phyloP scores from a whole-genome alignment of 2,329 filamentous ascomycete genomes.

The Shiraia bambusicola region DNA sequence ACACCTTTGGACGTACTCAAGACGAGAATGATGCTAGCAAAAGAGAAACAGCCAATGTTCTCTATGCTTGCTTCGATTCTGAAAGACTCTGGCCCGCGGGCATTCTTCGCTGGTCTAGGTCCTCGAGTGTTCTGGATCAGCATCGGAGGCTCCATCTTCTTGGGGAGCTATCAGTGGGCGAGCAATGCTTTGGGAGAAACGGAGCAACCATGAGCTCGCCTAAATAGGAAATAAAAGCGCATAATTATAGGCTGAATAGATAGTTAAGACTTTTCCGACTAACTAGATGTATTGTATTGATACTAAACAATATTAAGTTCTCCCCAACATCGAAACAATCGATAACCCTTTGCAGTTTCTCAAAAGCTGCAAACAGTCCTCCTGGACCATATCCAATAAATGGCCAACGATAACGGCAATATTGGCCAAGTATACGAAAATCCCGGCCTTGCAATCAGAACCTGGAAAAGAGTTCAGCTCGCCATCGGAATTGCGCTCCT shows the following conservation, averaged over 20 bases:
- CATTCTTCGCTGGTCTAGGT: conserved; percentile 75
- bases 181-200: conserved; percentile 68
- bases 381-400: too few relatives aligned
- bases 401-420: too few relatives aligned
- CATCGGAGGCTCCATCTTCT: conserved; percentile 87
- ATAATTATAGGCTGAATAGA: conserved; percentile 1
- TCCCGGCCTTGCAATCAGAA: too few relatives aligned
- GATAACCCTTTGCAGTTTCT: too few relatives aligned
- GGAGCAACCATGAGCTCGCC: conserved; percentile 10
- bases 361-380: too few relatives aligned
- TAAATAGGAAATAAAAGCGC: conserved; percentile 6
- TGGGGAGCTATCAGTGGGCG: conserved; percentile 90
- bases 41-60: conserved; percentile 62
- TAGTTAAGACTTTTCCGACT: background rate
- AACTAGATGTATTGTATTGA: background rate
- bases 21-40: conserved; percentile 90
- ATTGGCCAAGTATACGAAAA: too few relatives aligned
- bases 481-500: too few relatives aligned
- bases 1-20: conserved; percentile 96
- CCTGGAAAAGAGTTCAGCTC: too few relatives aligned
- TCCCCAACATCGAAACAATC: too few relatives aligned
- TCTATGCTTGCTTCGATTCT: conserved; percentile 66
- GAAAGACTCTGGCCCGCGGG: conserved; percentile 62
- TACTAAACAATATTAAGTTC: background rate
- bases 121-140: conserved; percentile 94